Base-by-base conservation (phyloP, 139 green algal genomes). In the Astrephomene gubernaculifera region DNA sequence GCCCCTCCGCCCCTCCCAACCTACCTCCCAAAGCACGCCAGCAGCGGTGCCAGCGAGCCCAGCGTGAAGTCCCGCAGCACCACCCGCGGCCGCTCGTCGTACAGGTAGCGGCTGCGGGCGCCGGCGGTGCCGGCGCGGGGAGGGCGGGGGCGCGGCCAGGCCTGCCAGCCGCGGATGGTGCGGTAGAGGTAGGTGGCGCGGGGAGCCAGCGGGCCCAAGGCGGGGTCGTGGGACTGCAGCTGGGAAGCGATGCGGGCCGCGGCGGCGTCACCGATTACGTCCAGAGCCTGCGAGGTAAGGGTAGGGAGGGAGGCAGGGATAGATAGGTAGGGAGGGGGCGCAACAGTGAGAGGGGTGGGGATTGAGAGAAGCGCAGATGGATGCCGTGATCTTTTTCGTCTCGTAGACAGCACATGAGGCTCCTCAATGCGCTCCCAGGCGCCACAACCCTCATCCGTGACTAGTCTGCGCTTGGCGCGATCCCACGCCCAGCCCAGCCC, bases 41-140 rank as follows among this genome's bases (percentile, higher is more conserved):
- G 76, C 76, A 83, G 57, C 21, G 61, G 60, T 60, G 60, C 76
- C 76, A 83, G 76, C 22, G 60, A 57, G 60, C 22, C 10, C n/a
- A 61, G 29, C 29, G 76, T 72, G 76, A 83, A 83, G 76, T 83
- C 76, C 14, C 76, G 60, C 76, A 73, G 60, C 29, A 83, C 76
- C 4, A 83, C 60, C 33, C 76, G 76, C 41, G 76, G 76, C 29
- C 76, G 76, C 57, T 83, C 76, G 39, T 83, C 76, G 38, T 65
- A 65, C 39, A 83, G 60, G 60, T 73, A 83, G 60, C 60, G 60
- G 53, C 57, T 71, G 60, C 49, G 57, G 25, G 38, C 25, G 25
- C 74, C 74, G 29, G n/a, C 36, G 6, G 57, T 57, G 9, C 35
- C 49, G 29, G 36, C 38, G 53, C 36, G 57, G 14, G 27, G 57